Evolutionary conservation across 805 yeast genomes (phyloP).

Genomic region (Kluyveromyces starmeri): DNA sequence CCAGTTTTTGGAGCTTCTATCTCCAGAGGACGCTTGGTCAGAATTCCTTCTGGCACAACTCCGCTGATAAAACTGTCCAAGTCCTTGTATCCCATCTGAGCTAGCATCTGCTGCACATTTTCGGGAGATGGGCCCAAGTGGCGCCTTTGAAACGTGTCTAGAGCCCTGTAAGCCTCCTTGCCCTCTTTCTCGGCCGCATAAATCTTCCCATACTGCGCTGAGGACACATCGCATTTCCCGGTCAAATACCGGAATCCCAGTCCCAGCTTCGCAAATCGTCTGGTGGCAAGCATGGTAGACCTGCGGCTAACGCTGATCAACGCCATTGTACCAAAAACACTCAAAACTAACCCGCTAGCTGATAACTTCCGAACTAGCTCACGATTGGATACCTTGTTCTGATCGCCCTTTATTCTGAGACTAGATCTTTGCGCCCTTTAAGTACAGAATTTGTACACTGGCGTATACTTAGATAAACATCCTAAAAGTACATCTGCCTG

Average conservation of each 20-base stretch:
- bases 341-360: too few species aligned
- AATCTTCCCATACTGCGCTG: constrained; percentile 40
- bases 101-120: constrained; percentile 60
- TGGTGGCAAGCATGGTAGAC: too few species aligned
- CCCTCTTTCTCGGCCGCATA: constrained; percentile 32
- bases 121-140: constrained; percentile 76
- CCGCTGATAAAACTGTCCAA: constrained; percentile 59
- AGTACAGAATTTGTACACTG: too few species aligned
- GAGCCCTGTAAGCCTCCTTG: constrained; percentile 25
- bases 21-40: constrained; percentile 56
- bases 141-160: constrained; percentile 83
- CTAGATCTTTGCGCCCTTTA: too few species aligned
- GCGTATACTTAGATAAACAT: too few species aligned
- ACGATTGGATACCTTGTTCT: too few species aligned
- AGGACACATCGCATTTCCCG: constrained; percentile 36
- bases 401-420: too few species aligned
- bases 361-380: too few species aligned
- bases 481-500: too few species aligned
- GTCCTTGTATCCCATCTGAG: constrained; percentile 53
- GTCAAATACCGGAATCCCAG: not conserved
- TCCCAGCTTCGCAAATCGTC: too few species aligned
- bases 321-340: too few species aligned
- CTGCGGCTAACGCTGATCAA: too few species aligned
- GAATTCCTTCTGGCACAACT: constrained; percentile 71
- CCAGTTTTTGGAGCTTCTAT: constrained; percentile 62